phyloP scores from a whole-genome alignment of 148 eudicot genomes.

The Silene conica region DNA sequence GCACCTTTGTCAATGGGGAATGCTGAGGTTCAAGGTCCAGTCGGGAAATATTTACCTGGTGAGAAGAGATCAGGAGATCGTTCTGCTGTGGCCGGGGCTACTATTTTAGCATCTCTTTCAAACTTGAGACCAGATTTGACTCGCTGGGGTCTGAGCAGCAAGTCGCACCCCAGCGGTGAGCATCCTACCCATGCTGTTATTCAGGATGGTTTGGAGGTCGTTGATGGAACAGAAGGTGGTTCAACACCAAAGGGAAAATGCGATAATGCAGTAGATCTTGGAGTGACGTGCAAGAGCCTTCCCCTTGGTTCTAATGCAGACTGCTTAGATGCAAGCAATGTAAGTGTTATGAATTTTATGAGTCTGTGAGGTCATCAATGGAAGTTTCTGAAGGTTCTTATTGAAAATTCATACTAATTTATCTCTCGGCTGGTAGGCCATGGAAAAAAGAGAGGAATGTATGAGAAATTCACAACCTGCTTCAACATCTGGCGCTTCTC shows the following conservation, averaged over 20 bases:
- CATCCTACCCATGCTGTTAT: constrained; percentile 49
- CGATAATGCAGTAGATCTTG: constrained; percentile 51
- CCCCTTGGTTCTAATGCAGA: constrained; percentile 49
- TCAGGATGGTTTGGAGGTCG: constrained; percentile 56
- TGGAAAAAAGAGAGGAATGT: constrained; percentile 60
- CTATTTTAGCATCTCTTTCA: constrained; percentile 81
- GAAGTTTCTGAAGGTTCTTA: constrained; percentile 8
- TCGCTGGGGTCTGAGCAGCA: constrained; percentile 48
- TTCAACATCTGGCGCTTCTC: constrained; percentile 52
- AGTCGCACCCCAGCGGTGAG: constrained; percentile 49
- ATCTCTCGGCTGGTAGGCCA: constrained; percentile 32
- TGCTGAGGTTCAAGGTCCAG: constrained; percentile 44
- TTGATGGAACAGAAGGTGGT: constrained; percentile 68
- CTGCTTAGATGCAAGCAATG: constrained; percentile 50
- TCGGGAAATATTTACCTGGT: constrained; percentile 42
- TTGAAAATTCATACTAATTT: constrained; percentile 10
- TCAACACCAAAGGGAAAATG: constrained; percentile 53
- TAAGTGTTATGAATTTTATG: constrained; percentile 23
- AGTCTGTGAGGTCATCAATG: constrained; percentile 8
- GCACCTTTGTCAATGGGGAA: constrained; percentile 52
- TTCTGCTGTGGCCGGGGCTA: constrained; percentile 82
- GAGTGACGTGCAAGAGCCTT: constrained; percentile 44
- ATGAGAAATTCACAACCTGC: constrained; percentile 45
- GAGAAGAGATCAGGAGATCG: constrained; percentile 79
- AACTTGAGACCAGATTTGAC: constrained; percentile 51